These are phyloP conservation scores for Pochonia chlamydosporia DNA, from an alignment of 2,329 filamentous ascomycete genomes.

Conservation along the genomic window DNA sequence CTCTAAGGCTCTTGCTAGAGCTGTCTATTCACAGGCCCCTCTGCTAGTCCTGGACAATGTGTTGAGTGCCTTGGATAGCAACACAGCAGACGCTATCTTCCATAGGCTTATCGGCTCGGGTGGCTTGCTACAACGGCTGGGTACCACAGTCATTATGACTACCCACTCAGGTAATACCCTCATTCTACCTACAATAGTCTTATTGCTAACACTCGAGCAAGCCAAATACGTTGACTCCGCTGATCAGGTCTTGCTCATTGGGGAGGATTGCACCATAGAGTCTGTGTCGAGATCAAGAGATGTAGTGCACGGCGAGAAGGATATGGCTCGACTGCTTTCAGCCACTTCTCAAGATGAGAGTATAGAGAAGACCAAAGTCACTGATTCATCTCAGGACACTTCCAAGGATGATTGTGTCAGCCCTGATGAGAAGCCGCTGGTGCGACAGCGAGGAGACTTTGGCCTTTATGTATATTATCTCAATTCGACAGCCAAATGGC, in stretches of 20 bases:
- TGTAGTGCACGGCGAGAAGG: not conserved
- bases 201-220: too few species aligned
- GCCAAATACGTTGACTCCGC: not conserved
- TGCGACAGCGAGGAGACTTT: not conserved
- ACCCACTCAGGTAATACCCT: slow-evolving; percentile 4
- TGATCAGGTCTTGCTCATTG: not conserved
- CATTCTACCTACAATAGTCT: not conserved
- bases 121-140: slow-evolving; percentile 2
- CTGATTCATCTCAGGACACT: not conserved
- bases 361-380: not conserved
- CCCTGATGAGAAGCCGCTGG: not conserved
- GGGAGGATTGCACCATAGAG: not conserved
- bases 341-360: not conserved
- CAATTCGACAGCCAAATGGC: not conserved
- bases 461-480: slow-evolving; percentile 1
- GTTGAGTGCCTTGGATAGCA: slow-evolving; percentile 1
- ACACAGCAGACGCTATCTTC: slow-evolving; percentile 5
- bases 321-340: not conserved
- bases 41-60: slow-evolving; percentile 19
- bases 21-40: slow-evolving; percentile 30
- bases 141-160: slow-evolving; percentile 8
- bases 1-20: slow-evolving; percentile 31
- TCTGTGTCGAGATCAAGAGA: not conserved
- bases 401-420: not conserved
- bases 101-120: slow-evolving; percentile 4